Evolutionary conservation across 2,329 filamentous ascomycete genomes (phyloP).

Genomic region (Didymellaceae sp.): DNA sequence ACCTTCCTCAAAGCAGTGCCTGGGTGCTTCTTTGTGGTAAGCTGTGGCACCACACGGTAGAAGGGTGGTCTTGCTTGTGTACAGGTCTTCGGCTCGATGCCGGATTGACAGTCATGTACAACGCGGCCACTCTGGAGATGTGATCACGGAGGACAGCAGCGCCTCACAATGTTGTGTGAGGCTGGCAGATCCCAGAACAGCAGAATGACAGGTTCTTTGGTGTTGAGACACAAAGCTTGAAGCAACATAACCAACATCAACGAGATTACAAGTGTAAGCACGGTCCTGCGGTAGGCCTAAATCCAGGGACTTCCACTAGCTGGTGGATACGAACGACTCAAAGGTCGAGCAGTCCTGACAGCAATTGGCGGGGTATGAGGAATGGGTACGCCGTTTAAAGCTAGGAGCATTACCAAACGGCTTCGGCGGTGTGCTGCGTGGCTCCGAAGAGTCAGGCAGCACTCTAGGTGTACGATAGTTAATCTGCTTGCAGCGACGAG

Average conservation of each 20-base stretch:
- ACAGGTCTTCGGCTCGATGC: constrained; percentile 22
- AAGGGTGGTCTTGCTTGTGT: constrained; percentile 20
- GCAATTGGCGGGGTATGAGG: constrained; percentile 6
- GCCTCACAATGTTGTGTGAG: constrained; percentile 13
- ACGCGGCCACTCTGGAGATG: constrained; percentile 14
- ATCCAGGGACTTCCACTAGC: constrained; percentile 10
- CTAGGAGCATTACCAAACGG: constrained; percentile 10
- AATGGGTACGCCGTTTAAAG: constrained; percentile 8
- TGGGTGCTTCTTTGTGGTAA: constrained; percentile 15
- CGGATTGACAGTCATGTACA: constrained; percentile 25
- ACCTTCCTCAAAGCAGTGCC: constrained; percentile 7
- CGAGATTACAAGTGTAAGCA: constrained; percentile 3
- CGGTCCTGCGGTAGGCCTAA: constrained; percentile 1
- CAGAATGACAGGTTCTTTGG: background rate
- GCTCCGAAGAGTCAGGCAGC: constrained; percentile 11
- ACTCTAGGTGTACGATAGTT: background rate
- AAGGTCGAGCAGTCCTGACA: constrained; percentile 6
- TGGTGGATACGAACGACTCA: too few relatives aligned
- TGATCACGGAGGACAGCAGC: constrained; percentile 14
- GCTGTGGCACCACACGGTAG: constrained; percentile 16
- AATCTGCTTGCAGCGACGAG: constrained; percentile 13
- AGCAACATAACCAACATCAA: constrained; percentile 3
- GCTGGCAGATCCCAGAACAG: constrained; percentile 2
- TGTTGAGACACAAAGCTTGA: background rate
- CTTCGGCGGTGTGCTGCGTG: constrained; percentile 16